Base-by-base conservation (phyloP, 2,329 filamentous ascomycete genomes). In the Cladophialophora yegresii region DNA sequence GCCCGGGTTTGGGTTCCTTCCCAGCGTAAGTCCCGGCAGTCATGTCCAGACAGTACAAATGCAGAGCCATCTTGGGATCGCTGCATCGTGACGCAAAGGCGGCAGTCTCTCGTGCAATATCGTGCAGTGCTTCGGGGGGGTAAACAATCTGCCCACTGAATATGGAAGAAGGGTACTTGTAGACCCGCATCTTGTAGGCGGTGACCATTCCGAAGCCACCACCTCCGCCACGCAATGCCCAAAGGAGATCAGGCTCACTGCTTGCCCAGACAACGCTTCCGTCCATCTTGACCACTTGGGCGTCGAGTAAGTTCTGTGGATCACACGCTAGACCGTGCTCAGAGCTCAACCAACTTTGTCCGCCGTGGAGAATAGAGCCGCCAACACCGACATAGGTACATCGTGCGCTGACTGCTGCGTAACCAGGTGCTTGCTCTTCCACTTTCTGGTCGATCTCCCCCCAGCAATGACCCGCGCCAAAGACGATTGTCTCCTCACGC, bases 201-300 rank as follows among this genome's bases (percentile, higher is more conserved):
- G 63, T 62, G 13, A 60, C 67, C 23, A 68, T 51, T 22, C 50
- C 62, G 45, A 73, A 73, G n/a, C 67, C 69, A 1, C 76, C 76
- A 9, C 77, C 77, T 13, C 76, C 76, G 1, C 77, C 78, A n/a
- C 78, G 72, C 9, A 79, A 67, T 4, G 76, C 77, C 76, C 77
- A 80, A 13, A 79, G 69, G 1, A 80, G 71, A 20, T 80, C 77
- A 2, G 77, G 75, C 57, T 78, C 75, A 26, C 70, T 22, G 8
- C 73, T 74, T 1, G 77, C 77, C 78, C 78, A 80, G 1, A 78
- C 58, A 4, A 74, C 66, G 1, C 67, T 67, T 0, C 78, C 78
- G 59, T 79, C 75, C 6, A 72, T 68, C 33, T 75, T 72, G 22
- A 79, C 75, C 8, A 80, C 69, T 57, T 78, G 72, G 1, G 73